phyloP scores from a whole-genome alignment of 2,329 filamentous ascomycete genomes.

The Colletotrichum sp. region DNA sequence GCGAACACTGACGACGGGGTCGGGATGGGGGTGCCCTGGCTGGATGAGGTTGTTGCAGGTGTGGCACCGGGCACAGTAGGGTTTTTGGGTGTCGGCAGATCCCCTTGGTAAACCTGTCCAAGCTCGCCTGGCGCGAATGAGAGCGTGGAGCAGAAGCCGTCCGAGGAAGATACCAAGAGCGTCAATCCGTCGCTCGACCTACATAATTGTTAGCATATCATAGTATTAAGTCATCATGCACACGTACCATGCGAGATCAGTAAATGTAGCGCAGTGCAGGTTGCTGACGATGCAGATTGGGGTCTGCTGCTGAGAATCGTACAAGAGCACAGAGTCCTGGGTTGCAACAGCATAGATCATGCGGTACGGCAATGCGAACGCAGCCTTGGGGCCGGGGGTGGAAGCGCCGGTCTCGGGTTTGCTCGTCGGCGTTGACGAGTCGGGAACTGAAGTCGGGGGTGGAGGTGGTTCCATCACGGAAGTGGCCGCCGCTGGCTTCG shows the following conservation, averaged over 20 bases:
- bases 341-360: conserved; percentile 98
- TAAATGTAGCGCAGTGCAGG: conserved; percentile 95
- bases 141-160: conserved; percentile 94
- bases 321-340: conserved; percentile 91
- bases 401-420: conserved; percentile 49
- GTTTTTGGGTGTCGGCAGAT: conserved; percentile 58
- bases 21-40: conserved; percentile 71
- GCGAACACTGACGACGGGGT: conserved; percentile 71
- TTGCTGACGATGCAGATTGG: conserved; percentile 96
- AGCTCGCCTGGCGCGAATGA: conserved; percentile 86
- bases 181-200: conserved; percentile 58
- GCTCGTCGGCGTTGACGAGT: conserved; percentile 37
- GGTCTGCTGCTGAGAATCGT: conserved; percentile 96
- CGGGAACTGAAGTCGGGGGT: conserved; percentile 56
- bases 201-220: not conserved
- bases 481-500: conserved; percentile 60
- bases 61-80: conserved; percentile 36
- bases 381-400: conserved; percentile 66
- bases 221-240: not conserved
- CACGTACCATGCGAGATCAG: conserved; percentile 91
- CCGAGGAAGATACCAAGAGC: conserved; percentile 94
- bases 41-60: conserved; percentile 46
- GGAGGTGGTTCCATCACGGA: conserved; percentile 86
- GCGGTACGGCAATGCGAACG: conserved; percentile 87
- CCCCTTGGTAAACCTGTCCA: conserved; percentile 79